These are phyloP conservation scores for Friedmanniomyces simplex DNA, from an alignment of 495 filamentous ascomycete species.

Conservation along the genomic window DNA sequence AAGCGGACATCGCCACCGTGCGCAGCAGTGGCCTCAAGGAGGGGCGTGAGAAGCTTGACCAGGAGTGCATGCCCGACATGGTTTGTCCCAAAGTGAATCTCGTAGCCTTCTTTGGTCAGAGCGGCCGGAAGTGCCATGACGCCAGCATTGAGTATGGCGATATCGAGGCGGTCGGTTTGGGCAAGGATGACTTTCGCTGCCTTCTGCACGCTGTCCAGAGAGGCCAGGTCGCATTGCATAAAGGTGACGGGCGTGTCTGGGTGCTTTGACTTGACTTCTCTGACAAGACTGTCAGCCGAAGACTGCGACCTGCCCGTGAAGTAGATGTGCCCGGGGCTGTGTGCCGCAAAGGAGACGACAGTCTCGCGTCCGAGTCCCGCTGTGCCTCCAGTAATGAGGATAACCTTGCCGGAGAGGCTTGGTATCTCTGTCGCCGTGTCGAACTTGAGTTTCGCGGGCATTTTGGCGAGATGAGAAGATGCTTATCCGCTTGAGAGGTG, in stretches of 20 bases:
- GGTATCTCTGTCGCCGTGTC: constrained; percentile 17
- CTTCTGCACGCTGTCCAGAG: constrained; percentile 11
- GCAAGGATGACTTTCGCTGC: constrained; percentile 12
- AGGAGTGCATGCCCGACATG: constrained; percentile 21
- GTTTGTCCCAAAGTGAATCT: constrained; percentile 24
- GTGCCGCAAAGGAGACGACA: constrained; percentile 13
- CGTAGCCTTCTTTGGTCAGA: constrained; percentile 20
- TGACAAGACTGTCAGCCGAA: constrained; percentile 12
- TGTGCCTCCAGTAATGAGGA: constrained; percentile 19
- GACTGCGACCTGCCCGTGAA: constrained; percentile 16
- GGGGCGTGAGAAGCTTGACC: constrained; percentile 19
- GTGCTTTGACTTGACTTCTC: constrained; percentile 3
- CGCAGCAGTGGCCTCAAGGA: constrained; percentile 17
- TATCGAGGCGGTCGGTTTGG: constrained; percentile 13
- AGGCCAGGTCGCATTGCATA: constrained; percentile 18
- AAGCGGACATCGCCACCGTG: constrained; percentile 35
- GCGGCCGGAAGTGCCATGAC: constrained; percentile 19
- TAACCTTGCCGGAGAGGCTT: constrained; percentile 18
- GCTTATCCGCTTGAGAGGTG: too few relatives aligned
- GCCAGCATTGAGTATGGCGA: constrained; percentile 18
- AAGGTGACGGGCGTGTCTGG: constrained; percentile 10
- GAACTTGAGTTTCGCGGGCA: constrained; percentile 3
- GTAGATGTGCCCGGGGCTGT: constrained; percentile 14
- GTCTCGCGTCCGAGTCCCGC: constrained; percentile 17
- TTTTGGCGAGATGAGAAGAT: neutral